Conservation (phyloP, 768 basidiomycete species). For the Lentinus tigrinus region DNA sequence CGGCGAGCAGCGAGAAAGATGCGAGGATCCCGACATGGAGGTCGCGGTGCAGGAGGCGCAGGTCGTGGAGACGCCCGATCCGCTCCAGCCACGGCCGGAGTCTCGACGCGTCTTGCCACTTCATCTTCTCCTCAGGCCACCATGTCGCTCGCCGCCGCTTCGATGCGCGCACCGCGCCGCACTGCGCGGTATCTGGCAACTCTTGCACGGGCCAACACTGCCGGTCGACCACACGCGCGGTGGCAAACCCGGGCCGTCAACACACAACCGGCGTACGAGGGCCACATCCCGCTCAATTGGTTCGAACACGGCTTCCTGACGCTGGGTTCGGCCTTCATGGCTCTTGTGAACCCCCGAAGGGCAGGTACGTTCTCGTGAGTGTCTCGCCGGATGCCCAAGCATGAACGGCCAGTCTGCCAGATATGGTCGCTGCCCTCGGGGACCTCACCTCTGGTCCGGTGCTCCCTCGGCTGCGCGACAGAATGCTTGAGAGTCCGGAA, state of each 20-base stretch:
- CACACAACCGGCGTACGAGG: conserved; percentile 58
- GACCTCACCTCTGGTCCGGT: conserved; percentile 87
- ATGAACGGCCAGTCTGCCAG: conserved; percentile 38
- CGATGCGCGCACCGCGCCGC: conserved; percentile 3
- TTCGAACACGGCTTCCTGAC: conserved; percentile 87
- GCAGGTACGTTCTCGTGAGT: conserved; percentile 52
- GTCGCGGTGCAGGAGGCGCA: conserved; percentile 6
- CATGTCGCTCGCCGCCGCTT: conserved; percentile 14
- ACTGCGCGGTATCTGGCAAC: not conserved
- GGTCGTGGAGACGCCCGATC: not conserved
- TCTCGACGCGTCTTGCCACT: not conserved
- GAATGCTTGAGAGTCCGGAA: conserved; percentile 76
- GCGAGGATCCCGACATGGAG: conserved; percentile 2
- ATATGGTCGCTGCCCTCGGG: conserved; percentile 93
- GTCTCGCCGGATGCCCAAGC: not conserved
- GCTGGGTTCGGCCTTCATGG: conserved; percentile 81
- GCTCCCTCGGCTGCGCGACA: conserved; percentile 71
- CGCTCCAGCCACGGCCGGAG: not conserved
- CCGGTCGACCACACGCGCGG: not conserved
- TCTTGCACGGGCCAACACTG: conserved; percentile 3
- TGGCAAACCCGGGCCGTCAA: conserved; percentile 17
- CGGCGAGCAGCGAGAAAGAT: not conserved
- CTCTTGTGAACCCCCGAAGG: conserved; percentile 76
- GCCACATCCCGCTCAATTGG: conserved; percentile 77
- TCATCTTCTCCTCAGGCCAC: not conserved